Conservation (phyloP, 352 stramenopile species). For the Globisporangium takayamanum region DNA sequence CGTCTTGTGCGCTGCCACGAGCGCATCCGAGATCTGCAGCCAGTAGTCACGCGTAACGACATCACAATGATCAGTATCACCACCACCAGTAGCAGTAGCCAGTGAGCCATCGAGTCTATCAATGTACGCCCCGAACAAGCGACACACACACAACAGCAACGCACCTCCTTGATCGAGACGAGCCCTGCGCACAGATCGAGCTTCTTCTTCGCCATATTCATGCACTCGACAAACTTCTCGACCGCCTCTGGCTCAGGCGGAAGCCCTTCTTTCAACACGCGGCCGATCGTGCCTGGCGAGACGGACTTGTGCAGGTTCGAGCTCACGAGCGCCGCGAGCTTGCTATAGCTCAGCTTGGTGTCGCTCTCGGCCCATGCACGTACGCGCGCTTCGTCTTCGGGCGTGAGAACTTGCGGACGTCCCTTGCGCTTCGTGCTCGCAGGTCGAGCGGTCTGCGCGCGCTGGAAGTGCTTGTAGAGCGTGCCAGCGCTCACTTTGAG, state of each 20-base stretch:
- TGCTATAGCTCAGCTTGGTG: constrained; percentile 7
- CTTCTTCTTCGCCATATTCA: constrained; percentile 10
- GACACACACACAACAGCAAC: background rate
- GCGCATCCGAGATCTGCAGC: background rate
- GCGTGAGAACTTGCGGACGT: constrained; percentile 5
- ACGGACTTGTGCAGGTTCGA: constrained; percentile 6
- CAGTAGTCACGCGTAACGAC: background rate
- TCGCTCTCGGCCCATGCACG: constrained; percentile 4
- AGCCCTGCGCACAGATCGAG: constrained; percentile 6
- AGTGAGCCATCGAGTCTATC: background rate
- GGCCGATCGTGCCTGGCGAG: constrained; percentile 8
- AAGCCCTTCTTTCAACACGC: constrained; percentile 5
- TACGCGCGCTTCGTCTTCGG: constrained; percentile 6
- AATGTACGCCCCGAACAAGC: background rate
- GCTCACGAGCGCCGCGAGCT: constrained; percentile 8
- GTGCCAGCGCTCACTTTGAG: constrained; percentile 10
- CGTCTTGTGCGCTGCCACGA: constrained; percentile 1
- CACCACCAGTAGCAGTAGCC: background rate
- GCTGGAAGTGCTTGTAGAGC: constrained; percentile 11
- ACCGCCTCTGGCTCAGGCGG: constrained; percentile 4
- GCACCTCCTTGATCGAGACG: background rate
- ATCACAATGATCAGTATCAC: background rate
- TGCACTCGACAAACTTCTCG: constrained; percentile 8
- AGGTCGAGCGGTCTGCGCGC: constrained; percentile 3
- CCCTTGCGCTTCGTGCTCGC: constrained; percentile 8